Evolutionary conservation across 164 flowering plant genomes (phyloP).

Genomic region (Piper longum): DNA sequence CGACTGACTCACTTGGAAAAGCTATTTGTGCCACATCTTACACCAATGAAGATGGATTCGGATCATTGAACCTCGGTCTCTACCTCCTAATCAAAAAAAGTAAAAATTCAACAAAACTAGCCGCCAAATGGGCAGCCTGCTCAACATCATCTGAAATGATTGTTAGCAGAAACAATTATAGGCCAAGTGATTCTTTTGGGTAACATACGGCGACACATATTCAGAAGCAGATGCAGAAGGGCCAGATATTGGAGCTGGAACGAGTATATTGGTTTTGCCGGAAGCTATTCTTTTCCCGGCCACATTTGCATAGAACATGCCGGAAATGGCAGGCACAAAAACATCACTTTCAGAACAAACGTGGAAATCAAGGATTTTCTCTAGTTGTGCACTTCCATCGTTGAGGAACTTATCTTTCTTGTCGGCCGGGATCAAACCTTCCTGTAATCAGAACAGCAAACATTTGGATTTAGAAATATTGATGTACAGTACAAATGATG

Average conservation of each 20-base stretch:
- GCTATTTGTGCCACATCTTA: not conserved
- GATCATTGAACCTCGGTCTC: not conserved
- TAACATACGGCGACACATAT: constrained; percentile 46
- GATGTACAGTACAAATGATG: not conserved
- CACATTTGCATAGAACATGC: constrained; percentile 71
- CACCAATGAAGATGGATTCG: no score
- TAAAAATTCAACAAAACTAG: not conserved
- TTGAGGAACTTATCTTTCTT: constrained; percentile 45
- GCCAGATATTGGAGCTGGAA: constrained; percentile 40
- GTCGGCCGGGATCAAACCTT: constrained; percentile 61
- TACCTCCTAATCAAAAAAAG: not conserved
- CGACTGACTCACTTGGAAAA: not conserved
- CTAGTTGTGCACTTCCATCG: constrained; percentile 35
- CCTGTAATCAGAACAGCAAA: constrained; percentile 34
- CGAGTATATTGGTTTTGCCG: constrained; percentile 54
- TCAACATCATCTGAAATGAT: not conserved
- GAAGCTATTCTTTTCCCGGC: constrained; percentile 71
- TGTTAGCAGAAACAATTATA: constrained; percentile 73
- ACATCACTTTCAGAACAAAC: constrained; percentile 78
- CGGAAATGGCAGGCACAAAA: constrained; percentile 91
- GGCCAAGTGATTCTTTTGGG: constrained; percentile 79
- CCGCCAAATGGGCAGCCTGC: not conserved
- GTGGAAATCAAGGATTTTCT: constrained; percentile 74
- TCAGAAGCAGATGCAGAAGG: constrained; percentile 37
- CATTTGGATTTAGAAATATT: not conserved